Conservation (phyloP, 1,139 yeast species). For the Scheffersomyces titani region DNA sequence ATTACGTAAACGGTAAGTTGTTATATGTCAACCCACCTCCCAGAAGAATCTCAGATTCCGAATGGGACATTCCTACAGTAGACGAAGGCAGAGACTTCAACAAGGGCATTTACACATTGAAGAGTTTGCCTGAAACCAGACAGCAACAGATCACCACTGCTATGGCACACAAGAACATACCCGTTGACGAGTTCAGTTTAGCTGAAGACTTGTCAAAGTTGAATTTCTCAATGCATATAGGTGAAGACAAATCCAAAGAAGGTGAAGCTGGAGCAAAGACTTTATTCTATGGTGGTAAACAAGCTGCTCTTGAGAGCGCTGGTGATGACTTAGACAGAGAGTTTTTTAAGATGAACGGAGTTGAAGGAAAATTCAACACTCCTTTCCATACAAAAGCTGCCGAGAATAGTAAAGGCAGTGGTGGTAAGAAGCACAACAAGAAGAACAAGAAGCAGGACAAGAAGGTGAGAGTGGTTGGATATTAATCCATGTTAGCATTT, state of each 20-base stretch:
- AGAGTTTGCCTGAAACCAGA: conserved; percentile 69
- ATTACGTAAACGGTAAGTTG: conserved; percentile 90
- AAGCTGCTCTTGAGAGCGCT: conserved; percentile 74
- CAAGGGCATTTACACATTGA: conserved; percentile 65
- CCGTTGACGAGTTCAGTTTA: conserved; percentile 57
- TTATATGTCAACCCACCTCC: conserved; percentile 91
- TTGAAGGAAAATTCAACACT: conserved; percentile 60
- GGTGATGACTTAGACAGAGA: conserved; percentile 82
- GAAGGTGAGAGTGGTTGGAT: conserved; percentile 45
- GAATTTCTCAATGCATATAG: conserved; percentile 77
- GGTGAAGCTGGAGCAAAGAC: conserved; percentile 47
- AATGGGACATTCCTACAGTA: conserved; percentile 37
- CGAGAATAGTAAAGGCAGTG: conserved; percentile 21
- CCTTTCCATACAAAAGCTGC: conserved; percentile 69
- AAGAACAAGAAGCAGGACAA: conserved; percentile 69
- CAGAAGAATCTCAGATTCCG: conserved; percentile 37
- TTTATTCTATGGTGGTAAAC: conserved; percentile 71
- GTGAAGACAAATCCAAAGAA: conserved; percentile 25
- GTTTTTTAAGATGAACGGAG: conserved; percentile 69
- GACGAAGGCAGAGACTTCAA: conserved; percentile 68
- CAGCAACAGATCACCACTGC: conserved; percentile 69
- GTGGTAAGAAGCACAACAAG: conserved; percentile 72
- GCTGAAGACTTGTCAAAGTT: conserved; percentile 68
- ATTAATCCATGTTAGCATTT: conserved; percentile 16
- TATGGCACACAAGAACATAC: conserved; percentile 54